phyloP scores from a whole-genome alignment of 192 early-diverging fungal genomes.

The Coemansia sp. region DNA sequence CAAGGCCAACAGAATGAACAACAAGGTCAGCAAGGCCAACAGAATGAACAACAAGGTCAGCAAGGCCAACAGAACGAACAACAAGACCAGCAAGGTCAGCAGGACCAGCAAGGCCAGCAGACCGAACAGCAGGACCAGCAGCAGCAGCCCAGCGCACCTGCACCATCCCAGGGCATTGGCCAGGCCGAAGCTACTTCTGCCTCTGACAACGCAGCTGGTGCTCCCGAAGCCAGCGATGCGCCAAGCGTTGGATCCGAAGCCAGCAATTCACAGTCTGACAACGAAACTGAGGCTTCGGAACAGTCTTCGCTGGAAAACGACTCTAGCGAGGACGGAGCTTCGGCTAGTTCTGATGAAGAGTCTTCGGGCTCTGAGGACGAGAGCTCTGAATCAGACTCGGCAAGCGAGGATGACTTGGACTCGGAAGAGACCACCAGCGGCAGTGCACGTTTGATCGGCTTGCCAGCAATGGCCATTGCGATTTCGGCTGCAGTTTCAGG shows the following conservation, averaged over 20 bases:
- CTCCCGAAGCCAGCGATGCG: neutral
- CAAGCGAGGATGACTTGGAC: slow-evolving; percentile 10
- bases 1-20: too few species aligned
- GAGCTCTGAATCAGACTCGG: slow-evolving; percentile 3
- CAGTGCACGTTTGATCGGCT: slow-evolving; percentile 1
- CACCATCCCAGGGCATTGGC: neutral
- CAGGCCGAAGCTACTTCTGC: neutral
- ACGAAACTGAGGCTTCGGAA: neutral
- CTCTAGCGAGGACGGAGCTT: neutral
- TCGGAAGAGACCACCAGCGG: slow-evolving; percentile 1
- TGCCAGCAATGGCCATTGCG: neutral
- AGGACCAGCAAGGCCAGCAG: neutral
- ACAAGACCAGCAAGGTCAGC: neutral
- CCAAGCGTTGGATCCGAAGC: neutral
- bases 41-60: neutral
- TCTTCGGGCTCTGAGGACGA: neutral
- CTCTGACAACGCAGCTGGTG: neutral
- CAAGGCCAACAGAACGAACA: neutral
- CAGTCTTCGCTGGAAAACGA: neutral
- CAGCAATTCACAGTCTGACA: neutral
- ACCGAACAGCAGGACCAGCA: neutral
- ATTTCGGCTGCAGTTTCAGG: slow-evolving; percentile 3
- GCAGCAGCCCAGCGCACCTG: neutral
- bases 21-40: too few species aligned
- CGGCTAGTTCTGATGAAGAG: neutral